Evolutionary conservation across 2,329 filamentous ascomycete species (phyloP).

Genomic region (Chaetothyriales sp.): DNA sequence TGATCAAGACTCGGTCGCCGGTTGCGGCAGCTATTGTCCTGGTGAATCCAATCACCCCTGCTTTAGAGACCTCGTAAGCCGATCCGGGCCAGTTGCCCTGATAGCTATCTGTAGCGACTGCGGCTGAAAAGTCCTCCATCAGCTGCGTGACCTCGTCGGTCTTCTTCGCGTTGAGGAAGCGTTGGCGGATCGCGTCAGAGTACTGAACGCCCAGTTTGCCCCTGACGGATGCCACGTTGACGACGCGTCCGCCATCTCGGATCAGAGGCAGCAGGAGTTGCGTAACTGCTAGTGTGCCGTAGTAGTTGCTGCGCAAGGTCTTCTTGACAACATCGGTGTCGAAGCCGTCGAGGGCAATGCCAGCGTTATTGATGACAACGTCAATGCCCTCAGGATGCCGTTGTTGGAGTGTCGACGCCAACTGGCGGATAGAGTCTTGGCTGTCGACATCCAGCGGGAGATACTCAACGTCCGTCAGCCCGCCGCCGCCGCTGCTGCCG

Average conservation of each 20-base stretch:
- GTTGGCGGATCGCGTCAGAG: slow-evolving; percentile 27
- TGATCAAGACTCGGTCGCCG: slow-evolving; percentile 24
- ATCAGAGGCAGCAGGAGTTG: slow-evolving; percentile 33
- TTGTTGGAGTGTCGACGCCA: slow-evolving; percentile 28
- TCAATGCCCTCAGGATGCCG: slow-evolving; percentile 36
- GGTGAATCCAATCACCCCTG: slow-evolving; percentile 30
- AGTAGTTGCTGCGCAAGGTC: slow-evolving; percentile 39
- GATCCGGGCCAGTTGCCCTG: slow-evolving; percentile 33
- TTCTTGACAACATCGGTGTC: slow-evolving; percentile 33
- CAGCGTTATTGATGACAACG: slow-evolving; percentile 41
- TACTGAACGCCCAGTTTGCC: slow-evolving; percentile 33
- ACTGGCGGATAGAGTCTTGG: slow-evolving; percentile 28
- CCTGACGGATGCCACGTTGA: slow-evolving; percentile 35
- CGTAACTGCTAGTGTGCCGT: slow-evolving; percentile 34
- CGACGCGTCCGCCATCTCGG: slow-evolving; percentile 29
- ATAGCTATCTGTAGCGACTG: slow-evolving; percentile 33
- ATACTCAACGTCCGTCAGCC: slow-evolving; percentile 33
- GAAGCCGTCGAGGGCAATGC: slow-evolving; percentile 33
- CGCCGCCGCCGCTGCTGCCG: too few species aligned
- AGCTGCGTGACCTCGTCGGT: slow-evolving; percentile 31
- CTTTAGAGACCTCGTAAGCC: slow-evolving; percentile 35
- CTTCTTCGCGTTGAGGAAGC: slow-evolving; percentile 28
- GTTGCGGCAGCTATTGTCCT: slow-evolving; percentile 25
- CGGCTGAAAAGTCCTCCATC: slow-evolving; percentile 35
- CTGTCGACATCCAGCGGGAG: slow-evolving; percentile 35